Evolutionary conservation across 345 rosid genomes (phyloP).

Genomic region (Isatis tinctoria): DNA sequence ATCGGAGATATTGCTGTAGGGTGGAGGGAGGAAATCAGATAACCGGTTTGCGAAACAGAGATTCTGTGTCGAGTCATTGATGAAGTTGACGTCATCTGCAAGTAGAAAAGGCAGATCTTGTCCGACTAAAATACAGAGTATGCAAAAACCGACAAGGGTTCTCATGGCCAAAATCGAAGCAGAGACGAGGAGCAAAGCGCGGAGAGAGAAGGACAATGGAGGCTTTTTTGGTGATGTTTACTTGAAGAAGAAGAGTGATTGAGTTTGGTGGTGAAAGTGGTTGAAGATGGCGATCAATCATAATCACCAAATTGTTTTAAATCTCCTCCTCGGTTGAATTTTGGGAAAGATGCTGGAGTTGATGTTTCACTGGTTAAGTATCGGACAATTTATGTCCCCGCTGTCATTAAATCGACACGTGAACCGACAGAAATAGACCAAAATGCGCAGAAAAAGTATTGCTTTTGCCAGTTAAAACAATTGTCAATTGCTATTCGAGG

Average conservation of each 20-base stretch:
- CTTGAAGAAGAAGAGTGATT: slow-evolving; percentile 41
- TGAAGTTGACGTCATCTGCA: slow-evolving; percentile 12
- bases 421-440: slow-evolving; percentile 26
- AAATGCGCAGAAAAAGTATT: background rate
- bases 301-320: slow-evolving; percentile 27
- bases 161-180: slow-evolving; percentile 10
- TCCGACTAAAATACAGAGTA: slow-evolving; percentile 29
- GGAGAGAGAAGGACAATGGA: slow-evolving; percentile 10
- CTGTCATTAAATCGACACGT: slow-evolving; percentile 25
- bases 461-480: slow-evolving; percentile 5
- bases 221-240: slow-evolving; percentile 45
- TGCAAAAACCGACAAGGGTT: slow-evolving; percentile 30
- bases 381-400: slow-evolving; percentile 28
- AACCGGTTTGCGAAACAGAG: slow-evolving; percentile 54
- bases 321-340: background rate
- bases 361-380: slow-evolving; percentile 31
- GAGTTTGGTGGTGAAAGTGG: slow-evolving; percentile 44
- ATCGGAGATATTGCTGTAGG: slow-evolving; percentile 62
- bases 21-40: slow-evolving; percentile 65
- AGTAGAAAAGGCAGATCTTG: slow-evolving; percentile 20
- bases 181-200: slow-evolving; percentile 3
- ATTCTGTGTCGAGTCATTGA: slow-evolving; percentile 3
- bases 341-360: slow-evolving; percentile 20
- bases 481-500: slow-evolving; percentile 17
- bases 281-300: slow-evolving; percentile 48